These are phyloP conservation scores for Pseudonitzschia multiseries DNA, from an alignment of 108 stramenopile species.

Conservation along the genomic window DNA sequence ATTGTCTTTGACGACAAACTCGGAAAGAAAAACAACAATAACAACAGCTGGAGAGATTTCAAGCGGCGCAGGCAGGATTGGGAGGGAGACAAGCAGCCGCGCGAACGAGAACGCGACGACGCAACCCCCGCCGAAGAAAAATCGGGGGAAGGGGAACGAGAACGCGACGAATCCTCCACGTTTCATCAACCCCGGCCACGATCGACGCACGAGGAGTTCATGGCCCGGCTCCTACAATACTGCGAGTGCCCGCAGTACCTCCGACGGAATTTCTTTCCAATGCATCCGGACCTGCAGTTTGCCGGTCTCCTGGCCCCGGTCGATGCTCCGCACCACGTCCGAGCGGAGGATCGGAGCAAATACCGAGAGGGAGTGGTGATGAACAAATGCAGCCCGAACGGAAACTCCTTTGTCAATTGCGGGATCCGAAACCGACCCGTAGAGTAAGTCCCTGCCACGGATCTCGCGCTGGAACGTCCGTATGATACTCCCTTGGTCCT, in stretches of 20 bases:
- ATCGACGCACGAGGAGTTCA: slow-evolving; percentile 87
- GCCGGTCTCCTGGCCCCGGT: slow-evolving; percentile 93
- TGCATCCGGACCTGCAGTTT: slow-evolving; percentile 94
- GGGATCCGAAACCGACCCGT: slow-evolving; percentile 78
- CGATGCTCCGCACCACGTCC: slow-evolving; percentile 97
- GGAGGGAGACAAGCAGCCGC: slow-evolving; percentile 12
- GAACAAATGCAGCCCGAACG: slow-evolving; percentile 43
- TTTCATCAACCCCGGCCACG: slow-evolving; percentile 26
- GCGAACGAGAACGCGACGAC: slow-evolving; percentile 12
- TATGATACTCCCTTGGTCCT: no score
- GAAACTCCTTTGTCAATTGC: slow-evolving; percentile 77
- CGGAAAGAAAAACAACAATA: slow-evolving; percentile 22
- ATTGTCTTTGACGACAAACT: slow-evolving; percentile 93
- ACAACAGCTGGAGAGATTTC: slow-evolving; percentile 21
- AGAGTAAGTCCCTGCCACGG: slow-evolving; percentile 45
- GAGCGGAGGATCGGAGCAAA: slow-evolving; percentile 76
- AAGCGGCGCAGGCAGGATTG: slow-evolving; percentile 20
- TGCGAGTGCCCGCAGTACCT: slow-evolving; percentile 95
- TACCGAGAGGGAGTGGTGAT: slow-evolving; percentile 95
- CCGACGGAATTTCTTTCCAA: slow-evolving; percentile 88
- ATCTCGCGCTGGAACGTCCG: background rate
- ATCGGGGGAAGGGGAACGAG: background rate
- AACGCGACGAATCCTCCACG: slow-evolving; percentile 10
- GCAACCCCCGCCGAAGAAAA: slow-evolving; percentile 12
- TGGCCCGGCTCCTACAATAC: slow-evolving; percentile 93